These are phyloP conservation scores for Diaporthe citrichinensis DNA, from an alignment of 2,329 filamentous ascomycete genomes.

Conservation along the genomic window DNA sequence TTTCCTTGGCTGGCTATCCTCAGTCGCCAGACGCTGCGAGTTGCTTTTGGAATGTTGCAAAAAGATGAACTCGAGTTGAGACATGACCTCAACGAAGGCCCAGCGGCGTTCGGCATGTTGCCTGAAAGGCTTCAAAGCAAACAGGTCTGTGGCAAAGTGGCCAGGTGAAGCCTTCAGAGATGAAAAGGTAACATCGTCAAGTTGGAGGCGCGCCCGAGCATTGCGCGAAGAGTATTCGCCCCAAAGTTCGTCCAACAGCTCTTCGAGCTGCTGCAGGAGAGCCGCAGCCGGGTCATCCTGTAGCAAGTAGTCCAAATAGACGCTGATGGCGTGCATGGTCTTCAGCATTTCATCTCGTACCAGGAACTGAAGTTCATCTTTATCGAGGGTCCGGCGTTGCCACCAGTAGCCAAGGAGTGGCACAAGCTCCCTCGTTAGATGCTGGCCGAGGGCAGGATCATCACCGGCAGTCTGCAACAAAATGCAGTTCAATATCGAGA, in stretches of 20 bases:
- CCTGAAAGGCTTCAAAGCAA: conserved; percentile 68
- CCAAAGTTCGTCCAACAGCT: conserved; percentile 80
- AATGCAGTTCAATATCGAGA: conserved; percentile 81
- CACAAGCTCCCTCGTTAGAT: conserved; percentile 72
- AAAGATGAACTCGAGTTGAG: conserved; percentile 68
- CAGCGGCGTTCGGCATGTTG: conserved; percentile 71
- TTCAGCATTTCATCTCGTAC: conserved; percentile 85
- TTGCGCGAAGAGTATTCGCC: conserved; percentile 82
- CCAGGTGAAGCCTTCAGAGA: conserved; percentile 58
- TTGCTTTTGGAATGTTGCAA: conserved; percentile 48
- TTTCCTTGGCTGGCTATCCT: conserved; percentile 67
- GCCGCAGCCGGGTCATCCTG: conserved; percentile 56
- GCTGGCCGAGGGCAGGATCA: conserved; percentile 73
- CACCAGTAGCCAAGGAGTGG: conserved; percentile 83
- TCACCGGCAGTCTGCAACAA: conserved; percentile 78
- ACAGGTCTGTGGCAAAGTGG: conserved; percentile 63
- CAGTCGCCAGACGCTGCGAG: conserved; percentile 46
- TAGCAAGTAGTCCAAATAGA: conserved; percentile 73
- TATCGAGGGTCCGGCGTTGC: conserved; percentile 76
- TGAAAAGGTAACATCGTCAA: conserved; percentile 80
- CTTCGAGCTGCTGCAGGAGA: conserved; percentile 67
- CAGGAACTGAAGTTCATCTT: conserved; percentile 71
- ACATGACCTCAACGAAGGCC: conserved; percentile 71
- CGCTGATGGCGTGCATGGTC: conserved; percentile 75
- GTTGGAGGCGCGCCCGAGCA: conserved; percentile 79